Conservation (phyloP, 352 stramenopile genomes). For the Phytopythium kandeliae region DNA sequence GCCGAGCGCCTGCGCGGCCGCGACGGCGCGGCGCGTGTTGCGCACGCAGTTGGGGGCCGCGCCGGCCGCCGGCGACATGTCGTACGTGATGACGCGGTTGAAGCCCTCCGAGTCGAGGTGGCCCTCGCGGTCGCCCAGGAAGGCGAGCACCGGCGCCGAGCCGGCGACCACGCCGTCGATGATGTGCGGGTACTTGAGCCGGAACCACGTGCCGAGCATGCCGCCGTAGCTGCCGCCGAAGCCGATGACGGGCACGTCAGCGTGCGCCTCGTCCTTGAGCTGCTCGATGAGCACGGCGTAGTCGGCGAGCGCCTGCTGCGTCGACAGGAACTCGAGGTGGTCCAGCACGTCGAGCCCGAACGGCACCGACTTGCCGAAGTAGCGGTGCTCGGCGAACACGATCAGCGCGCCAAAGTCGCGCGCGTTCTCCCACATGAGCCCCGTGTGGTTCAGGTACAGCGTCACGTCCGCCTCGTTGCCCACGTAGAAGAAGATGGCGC, state of each 20-base stretch:
- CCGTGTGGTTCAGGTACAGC: slow-evolving; percentile 62
- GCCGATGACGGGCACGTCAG: slow-evolving; percentile 50
- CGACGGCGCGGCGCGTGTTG: slow-evolving; percentile 23
- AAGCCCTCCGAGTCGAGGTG: slow-evolving; percentile 35
- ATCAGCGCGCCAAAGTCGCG: slow-evolving; percentile 52
- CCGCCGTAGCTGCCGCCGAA: slow-evolving; percentile 79
- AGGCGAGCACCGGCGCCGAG: slow-evolving; percentile 57
- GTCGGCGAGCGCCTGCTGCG: slow-evolving; percentile 80
- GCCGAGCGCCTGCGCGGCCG: slow-evolving; percentile 10
- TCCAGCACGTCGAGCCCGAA: slow-evolving; percentile 38
- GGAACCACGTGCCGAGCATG: slow-evolving; percentile 71
- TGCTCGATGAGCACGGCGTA: slow-evolving; percentile 48
- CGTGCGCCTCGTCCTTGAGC: slow-evolving; percentile 32
- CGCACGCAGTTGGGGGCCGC: slow-evolving; percentile 27
- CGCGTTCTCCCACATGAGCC: slow-evolving; percentile 72
- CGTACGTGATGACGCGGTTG: slow-evolving; percentile 31
- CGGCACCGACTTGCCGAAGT: slow-evolving; percentile 72
- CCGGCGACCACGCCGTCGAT: slow-evolving; percentile 56
- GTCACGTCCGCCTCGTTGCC: slow-evolving; percentile 68
- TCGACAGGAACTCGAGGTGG: slow-evolving; percentile 73
- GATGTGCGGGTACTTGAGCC: slow-evolving; percentile 70
- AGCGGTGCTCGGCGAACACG: slow-evolving; percentile 75
- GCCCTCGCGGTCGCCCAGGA: slow-evolving; percentile 36
- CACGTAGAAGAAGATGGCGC: slow-evolving; percentile 66
- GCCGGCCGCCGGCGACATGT: slow-evolving; percentile 29